A percentile compares a stretch with the other conserved stretches of the same genome.
phyloP scores from a whole-genome alignment of 164 flowering plant genomes.

The Berberis vulgaris region DNA sequence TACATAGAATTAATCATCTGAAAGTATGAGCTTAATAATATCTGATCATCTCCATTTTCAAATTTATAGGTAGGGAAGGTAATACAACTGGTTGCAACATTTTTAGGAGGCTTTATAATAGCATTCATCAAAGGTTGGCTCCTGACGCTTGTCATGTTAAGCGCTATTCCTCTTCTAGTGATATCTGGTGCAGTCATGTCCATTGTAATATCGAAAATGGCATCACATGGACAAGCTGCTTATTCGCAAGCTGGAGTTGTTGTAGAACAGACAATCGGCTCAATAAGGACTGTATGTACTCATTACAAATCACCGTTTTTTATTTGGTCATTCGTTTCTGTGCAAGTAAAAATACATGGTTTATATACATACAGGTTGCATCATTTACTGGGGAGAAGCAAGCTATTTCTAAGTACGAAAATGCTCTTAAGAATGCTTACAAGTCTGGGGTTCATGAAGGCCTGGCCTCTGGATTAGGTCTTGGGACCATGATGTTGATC shows the following conservation, averaged over 20 bases:
- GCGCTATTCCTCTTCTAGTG: conserved; percentile 44
- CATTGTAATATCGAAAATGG: conserved; percentile 29
- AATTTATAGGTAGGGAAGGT: conserved; percentile 55
- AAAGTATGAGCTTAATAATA: no score
- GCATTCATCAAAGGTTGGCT: conserved; percentile 74
- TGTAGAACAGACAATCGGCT: conserved; percentile 65
- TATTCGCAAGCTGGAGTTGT: conserved; percentile 50
- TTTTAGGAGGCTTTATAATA: conserved; percentile 49
- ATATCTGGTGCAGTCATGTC: conserved; percentile 35
- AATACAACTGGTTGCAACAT: conserved; percentile 45
- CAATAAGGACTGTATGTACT: conserved; percentile 59
- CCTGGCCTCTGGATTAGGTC: conserved; percentile 50
- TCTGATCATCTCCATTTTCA: not conserved
- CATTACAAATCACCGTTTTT: not conserved
- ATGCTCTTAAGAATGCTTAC: conserved; percentile 45
- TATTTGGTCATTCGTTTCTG: not conserved
- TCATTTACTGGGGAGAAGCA: conserved; percentile 38
- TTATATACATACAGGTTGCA: not conserved
- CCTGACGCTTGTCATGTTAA: conserved; percentile 50
- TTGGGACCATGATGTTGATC: conserved; percentile 38
- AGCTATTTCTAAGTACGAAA: conserved; percentile 54
- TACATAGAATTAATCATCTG: no score
- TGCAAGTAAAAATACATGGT: not conserved
- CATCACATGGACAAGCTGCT: conserved; percentile 45
- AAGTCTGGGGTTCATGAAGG: conserved; percentile 54